Base-by-base conservation (phyloP, 1,284 basidiomycete species). In the Leucoagaricus sp. region DNA sequence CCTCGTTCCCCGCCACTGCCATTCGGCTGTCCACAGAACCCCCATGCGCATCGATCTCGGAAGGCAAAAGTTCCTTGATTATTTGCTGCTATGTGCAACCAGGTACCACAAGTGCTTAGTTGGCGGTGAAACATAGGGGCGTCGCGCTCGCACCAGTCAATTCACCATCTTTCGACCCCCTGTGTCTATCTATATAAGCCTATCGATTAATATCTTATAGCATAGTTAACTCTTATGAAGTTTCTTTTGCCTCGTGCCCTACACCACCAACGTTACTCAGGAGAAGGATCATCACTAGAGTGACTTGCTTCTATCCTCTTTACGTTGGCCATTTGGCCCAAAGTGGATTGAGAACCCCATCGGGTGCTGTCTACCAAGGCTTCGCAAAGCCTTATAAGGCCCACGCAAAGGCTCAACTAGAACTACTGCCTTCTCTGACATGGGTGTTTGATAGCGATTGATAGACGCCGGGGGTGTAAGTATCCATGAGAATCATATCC, bases 391-490 rank as follows among this genome's bases (percentile, higher is more conserved):
- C 47, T 49, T 34, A 57, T 46, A 50, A 33, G 34, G 41, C 49
- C 41, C 40, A 44, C 48, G n/a, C 41, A 34, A 21, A 9, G 46
- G 7, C 28, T 57, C 49, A 47, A 36, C 55, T 57, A 57, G 55
- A 57, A 57, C 55, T 49, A 25, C 34, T 8, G 15, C 38, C n/a
- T 15, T 50, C 31, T 48, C 49, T 55, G 57, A 55, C 57, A 55
- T 58, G 57, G 28, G 57, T 55, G 55, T 51, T 53, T 58, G 57
- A 51, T 54, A 44, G 57, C 15, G 23, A 29, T n/a, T 47, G 57
- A 54, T 54, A 42, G 41, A 58, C 52, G 47, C 51, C 13, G 23
- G 45, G 47, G 52, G 46, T 34, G 48, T 25, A 46, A 44, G 41
- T 17, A 46, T 38, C 46, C 57, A 49, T 55, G 57, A 54, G 57